Percentiles rank a stretch among this genome's conserved stretches.
phyloP scores from a whole-genome alignment of 306 rosid genomes.

The Vicia villosa region DNA sequence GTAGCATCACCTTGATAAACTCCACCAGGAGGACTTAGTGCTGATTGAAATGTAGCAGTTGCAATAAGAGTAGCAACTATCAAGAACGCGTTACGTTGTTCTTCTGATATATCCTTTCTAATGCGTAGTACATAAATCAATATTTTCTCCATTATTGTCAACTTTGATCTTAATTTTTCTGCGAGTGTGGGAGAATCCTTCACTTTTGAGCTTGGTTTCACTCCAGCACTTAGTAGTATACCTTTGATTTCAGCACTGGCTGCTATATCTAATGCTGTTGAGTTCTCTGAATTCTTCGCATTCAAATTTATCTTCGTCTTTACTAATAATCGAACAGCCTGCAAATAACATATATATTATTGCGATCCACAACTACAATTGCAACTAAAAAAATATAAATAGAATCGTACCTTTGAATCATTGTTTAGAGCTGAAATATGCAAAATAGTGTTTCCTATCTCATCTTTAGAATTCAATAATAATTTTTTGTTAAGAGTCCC shows the following conservation, averaged over 20 bases:
- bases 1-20: not conserved
- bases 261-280: slow-evolving; percentile 43
- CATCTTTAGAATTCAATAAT: not conserved
- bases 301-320: slow-evolving; percentile 30
- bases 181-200: not conserved
- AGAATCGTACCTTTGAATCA: not conserved
- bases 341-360: not conserved
- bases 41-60: slow-evolving; percentile 26
- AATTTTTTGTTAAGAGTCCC: too few relatives aligned
- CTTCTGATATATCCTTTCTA: slow-evolving; percentile 11
- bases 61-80: slow-evolving; percentile 29
- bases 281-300: slow-evolving; percentile 7
- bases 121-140: not conserved
- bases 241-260: not conserved
- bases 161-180: not conserved
- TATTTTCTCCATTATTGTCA: not conserved
- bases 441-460: not conserved
- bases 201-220: not conserved
- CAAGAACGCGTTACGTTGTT: not conserved
- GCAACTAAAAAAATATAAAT: too few relatives aligned
- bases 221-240: slow-evolving; percentile 16
- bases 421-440: slow-evolving; percentile 1
- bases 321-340: slow-evolving; percentile 24
- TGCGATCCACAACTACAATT: too few relatives aligned
- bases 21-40: slow-evolving; percentile 33